Percentiles rank a stretch among this genome's conserved stretches.
These are phyloP conservation scores for Mrakia frigida DNA, from an alignment of 768 basidiomycete species.

Conservation along the genomic window DNA sequence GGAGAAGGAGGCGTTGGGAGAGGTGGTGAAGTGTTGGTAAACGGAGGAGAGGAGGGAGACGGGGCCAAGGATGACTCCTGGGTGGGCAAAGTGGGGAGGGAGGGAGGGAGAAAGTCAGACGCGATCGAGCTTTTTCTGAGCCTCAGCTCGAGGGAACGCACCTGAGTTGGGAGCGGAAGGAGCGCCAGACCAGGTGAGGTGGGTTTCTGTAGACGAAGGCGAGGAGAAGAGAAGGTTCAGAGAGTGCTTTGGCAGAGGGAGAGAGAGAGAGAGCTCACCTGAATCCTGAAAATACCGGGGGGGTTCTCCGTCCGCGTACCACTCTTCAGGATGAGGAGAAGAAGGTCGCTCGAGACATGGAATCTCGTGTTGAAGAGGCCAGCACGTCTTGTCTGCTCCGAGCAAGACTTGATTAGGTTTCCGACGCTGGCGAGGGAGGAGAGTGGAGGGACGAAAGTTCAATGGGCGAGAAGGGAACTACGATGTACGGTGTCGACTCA, in stretches of 20 bases:
- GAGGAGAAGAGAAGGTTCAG: no score
- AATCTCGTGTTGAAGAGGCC: constrained; percentile 1
- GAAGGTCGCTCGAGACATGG: background rate
- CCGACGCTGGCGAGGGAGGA: background rate
- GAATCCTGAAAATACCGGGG: background rate
- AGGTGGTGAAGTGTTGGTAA: background rate
- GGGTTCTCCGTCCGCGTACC: background rate
- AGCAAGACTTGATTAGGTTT: background rate
- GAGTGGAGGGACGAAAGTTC: background rate
- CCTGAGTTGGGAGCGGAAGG: constrained; percentile 12
- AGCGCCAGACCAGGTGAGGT: background rate
- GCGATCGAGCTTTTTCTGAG: background rate
- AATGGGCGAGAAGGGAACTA: no score
- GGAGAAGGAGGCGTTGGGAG: background rate
- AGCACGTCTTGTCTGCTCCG: constrained; percentile 13
- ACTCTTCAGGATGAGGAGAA: background rate
- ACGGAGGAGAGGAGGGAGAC: background rate
- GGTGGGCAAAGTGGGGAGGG: background rate
- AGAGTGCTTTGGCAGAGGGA: no score
- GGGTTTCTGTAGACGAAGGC: background rate
- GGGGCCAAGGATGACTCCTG: background rate
- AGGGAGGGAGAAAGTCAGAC: no score
- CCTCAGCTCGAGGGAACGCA: no score
- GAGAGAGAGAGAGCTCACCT: no score
- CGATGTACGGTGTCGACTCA: no score